These are phyloP conservation scores for Thelonectria olida DNA, from an alignment of 2,329 filamentous ascomycete species.

Conservation along the genomic window DNA sequence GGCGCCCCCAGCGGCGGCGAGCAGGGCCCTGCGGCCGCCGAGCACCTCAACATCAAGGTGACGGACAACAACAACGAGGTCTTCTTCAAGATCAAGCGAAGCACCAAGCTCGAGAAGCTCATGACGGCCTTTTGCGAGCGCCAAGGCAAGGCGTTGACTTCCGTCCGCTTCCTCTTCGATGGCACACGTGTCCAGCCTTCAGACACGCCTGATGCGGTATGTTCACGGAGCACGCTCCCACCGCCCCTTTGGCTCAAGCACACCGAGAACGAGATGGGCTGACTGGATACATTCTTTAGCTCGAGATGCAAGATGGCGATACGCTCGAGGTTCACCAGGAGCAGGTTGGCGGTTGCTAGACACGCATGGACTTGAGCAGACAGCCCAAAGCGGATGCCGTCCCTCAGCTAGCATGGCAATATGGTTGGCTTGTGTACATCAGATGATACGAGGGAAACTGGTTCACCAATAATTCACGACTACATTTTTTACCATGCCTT, in stretches of 20 bases:
- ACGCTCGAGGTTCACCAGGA: constrained; percentile 98
- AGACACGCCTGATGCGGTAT: constrained; percentile 91
- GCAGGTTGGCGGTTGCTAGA: constrained; percentile 80
- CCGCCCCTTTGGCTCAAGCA: background rate
- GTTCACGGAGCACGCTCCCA: constrained; percentile 47
- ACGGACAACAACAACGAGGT: constrained; percentile 99
- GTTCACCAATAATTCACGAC: constrained; percentile 39
- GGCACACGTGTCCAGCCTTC: constrained; percentile 89
- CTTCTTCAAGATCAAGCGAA: constrained; percentile 99
- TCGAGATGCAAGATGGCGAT: constrained; percentile 97
- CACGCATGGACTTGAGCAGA: constrained; percentile 14
- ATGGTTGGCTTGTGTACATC: constrained; percentile 34
- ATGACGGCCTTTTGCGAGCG: constrained; percentile 99
- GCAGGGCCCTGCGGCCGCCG: constrained; percentile 60
- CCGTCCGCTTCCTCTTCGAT: constrained; percentile 95
- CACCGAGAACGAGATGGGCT: constrained; percentile 6
- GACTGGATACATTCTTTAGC: constrained; percentile 59
- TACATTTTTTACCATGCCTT: constrained; percentile 42
- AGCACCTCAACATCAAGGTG: constrained; percentile 99
- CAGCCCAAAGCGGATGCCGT: constrained; percentile 27
- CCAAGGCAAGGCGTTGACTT: constrained; percentile 85
- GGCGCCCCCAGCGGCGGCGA: constrained; percentile 59
- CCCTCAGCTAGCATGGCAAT: background rate
- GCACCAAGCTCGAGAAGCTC: constrained; percentile 93
- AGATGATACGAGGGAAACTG: constrained; percentile 27